Conservation (phyloP, 1,284 basidiomycete genomes). For the Moesziomyces antarcticus region DNA sequence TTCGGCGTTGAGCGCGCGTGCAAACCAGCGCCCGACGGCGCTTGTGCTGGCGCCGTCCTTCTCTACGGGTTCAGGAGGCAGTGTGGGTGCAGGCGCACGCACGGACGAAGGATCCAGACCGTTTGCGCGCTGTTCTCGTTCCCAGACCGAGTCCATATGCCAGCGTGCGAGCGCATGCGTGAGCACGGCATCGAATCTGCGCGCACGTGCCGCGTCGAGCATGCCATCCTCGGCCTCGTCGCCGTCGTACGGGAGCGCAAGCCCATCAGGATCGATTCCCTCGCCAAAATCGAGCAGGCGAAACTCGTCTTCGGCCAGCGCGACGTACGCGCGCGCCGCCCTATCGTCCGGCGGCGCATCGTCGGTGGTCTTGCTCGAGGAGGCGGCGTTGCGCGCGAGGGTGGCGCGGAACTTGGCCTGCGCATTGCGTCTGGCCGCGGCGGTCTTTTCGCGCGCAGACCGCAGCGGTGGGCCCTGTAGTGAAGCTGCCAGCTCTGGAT, state of each 20-base stretch:
- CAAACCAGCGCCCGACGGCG: conserved; percentile 23
- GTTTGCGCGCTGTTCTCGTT: conserved; percentile 32
- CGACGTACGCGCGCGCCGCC: conserved; percentile 46
- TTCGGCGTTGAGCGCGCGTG: conserved; percentile 22
- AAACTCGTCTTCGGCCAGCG: conserved; percentile 49
- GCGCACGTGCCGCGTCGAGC: conserved; percentile 32
- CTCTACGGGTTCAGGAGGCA: background rate
- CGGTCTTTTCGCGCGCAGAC: conserved; percentile 35
- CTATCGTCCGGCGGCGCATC: conserved; percentile 48
- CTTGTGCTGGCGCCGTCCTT: background rate
- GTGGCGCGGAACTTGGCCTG: conserved; percentile 45
- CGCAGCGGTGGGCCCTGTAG: conserved; percentile 35
- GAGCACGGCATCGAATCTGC: conserved; percentile 44
- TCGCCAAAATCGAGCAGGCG: conserved; percentile 51
- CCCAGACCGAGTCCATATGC: conserved; percentile 58
- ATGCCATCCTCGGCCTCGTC: conserved; percentile 4
- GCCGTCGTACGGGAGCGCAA: conserved; percentile 16
- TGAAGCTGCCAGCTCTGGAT: conserved; percentile 12
- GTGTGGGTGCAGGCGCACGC: background rate
- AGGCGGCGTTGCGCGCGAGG: conserved; percentile 7
- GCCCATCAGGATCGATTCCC: conserved; percentile 10
- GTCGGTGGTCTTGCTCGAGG: conserved; percentile 3
- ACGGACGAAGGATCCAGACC: conserved; percentile 30
- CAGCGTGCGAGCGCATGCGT: conserved; percentile 45
- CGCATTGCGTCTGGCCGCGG: conserved; percentile 18